Evolutionary conservation across 192 early-diverging fungal species (phyloP), one percentile per base, ranked within the genome.

Genomic region (Neocallimastix lanati): DNA sequence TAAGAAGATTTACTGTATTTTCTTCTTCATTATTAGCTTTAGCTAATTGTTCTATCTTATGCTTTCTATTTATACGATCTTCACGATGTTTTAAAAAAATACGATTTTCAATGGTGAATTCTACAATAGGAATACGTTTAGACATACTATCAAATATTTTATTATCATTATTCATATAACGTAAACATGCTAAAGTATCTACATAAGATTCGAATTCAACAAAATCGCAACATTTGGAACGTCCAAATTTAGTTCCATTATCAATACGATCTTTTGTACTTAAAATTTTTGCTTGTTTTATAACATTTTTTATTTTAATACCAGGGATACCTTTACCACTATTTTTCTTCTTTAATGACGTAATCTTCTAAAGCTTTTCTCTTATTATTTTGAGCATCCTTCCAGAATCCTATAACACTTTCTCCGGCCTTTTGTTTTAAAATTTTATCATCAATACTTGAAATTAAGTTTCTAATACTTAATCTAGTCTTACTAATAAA

Each of bases 211-310:
- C 87, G 81, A 93, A 97, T 85, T 98, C 97, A 83, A 98, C 85
- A 87, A 98, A 98, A 35, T 93, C 96, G 80, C 93, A 97, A 76
- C 97, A 94, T 83, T 94, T 93, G 79, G 90, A 92, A 30, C 91
- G 88, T 21, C 85, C 81, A 80, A 90, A 85, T 38, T 92, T 88
- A 2, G 93, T 92, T 13, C 80, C 83, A 4, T 86, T 83, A 83
- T 98, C 97, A 28, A 95, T 86, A 58, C 93, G 88, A 80, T 94
- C 93, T 78, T 89, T 90, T 58, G 89, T 90, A 27, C 90, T 88
- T 67, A 96, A 86, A 78, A 96, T 87, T 86, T 97, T 97, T 77
- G 92, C 92, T 81, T 85, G 86, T 81, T 91, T 92, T 80, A 94
- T 87, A 76, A 92, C 50, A 29, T 82, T 79, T 25, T 77, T 77